Base-by-base conservation (phyloP, 2,329 filamentous ascomycete genomes). In the Ascochyta pisi region DNA sequence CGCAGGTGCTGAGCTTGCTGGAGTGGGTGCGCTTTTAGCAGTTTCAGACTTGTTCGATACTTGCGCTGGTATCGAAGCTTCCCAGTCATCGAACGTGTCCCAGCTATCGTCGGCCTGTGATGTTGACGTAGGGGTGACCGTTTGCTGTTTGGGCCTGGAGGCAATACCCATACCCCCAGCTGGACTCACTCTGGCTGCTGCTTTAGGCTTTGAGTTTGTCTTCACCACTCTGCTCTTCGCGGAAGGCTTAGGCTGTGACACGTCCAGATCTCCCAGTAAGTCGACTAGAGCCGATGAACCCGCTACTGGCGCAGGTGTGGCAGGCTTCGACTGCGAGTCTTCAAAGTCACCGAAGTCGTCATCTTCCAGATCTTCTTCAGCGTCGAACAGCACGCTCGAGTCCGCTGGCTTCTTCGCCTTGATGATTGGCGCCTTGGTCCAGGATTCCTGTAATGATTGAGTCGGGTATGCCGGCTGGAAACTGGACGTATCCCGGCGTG, bases 41-140 rank as follows among this genome's bases (percentile, higher is more conserved):
- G 44, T 23, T 31, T 42, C 50, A 40, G 7, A 44, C 24, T 54
- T 38, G 33, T 50, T 63, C 56, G 39, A 53, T 22, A 33, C 33
- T 19, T 57, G 27, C 33, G 50, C 19, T 3, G 68, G 66, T 38
- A 73, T 71, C n/a, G 73, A 69, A 48, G 71, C 69, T 56, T 75
- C 74, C 74, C 73, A 76, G 38, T 76, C 74, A 44, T 75, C 73
- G 34, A 82, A 82, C 43, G 80, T 78, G 46, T 80, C 79, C 80
- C 80, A 82, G 6, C 65, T 63, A 33, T 79, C 77, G 34, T 74
- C 69, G 12, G 67, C 51, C 16, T 51, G 26, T 35, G 40, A 27
- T 27, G 48, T 39, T 23, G 58, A 22, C 24, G 55, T 34, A 15
- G 60, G 35, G 10, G 40, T 22, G 6, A 55, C 19, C 13, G 39